phyloP scores from a whole-genome alignment of 768 basidiomycete species.

The Exidia glandulosa region DNA sequence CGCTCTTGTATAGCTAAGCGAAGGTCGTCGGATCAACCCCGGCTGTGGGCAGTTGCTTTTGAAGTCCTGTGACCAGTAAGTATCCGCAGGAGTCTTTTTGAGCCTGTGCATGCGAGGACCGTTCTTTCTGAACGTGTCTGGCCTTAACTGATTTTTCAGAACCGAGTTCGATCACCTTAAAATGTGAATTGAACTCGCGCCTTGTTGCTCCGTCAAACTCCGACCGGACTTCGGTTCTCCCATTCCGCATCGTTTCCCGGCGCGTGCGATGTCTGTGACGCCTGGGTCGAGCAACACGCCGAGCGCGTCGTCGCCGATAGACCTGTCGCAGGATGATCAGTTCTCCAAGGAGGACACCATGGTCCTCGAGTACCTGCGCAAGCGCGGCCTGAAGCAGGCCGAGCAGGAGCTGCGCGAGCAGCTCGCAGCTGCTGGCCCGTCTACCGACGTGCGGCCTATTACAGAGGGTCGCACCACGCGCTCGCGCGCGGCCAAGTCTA shows the following conservation, averaged over 20 bases:
- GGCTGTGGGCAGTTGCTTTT: not conserved
- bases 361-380: constrained; percentile 38
- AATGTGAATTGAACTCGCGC: too few species aligned
- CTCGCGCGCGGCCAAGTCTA: constrained; percentile 8
- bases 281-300: not conserved
- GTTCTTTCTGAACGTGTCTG: too few species aligned
- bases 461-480: not conserved
- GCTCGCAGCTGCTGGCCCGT: constrained; percentile 20
- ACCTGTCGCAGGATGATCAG: constrained; percentile 20
- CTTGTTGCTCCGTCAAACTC: not conserved
- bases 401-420: constrained; percentile 33
- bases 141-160: too few species aligned
- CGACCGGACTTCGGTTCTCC: not conserved
- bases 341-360: constrained; percentile 24
- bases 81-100: too few species aligned
- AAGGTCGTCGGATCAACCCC: not conserved
- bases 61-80: too few species aligned
- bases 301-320: not conserved
- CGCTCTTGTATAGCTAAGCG: not conserved
- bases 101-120: too few species aligned
- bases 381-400: constrained; percentile 33
- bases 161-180: too few species aligned
- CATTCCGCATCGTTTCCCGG: not conserved
- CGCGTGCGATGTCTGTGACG: not conserved
- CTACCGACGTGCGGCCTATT: constrained; percentile 21